Base-by-base conservation (phyloP, 306 rosid species). In the Myrica gale region DNA sequence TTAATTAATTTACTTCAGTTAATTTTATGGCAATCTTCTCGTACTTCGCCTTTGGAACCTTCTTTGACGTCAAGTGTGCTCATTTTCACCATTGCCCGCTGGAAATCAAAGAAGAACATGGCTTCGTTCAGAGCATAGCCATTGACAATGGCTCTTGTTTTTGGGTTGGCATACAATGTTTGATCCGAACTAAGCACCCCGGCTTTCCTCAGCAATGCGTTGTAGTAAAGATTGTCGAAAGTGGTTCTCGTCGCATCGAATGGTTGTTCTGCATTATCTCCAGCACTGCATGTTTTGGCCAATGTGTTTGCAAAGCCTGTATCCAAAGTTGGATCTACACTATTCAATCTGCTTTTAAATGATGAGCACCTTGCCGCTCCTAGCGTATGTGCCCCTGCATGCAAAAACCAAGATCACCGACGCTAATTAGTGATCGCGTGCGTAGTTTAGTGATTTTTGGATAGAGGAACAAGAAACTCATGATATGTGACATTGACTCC, bases 281-380 rank as follows among this genome's bases (percentile, higher is more conserved):
- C 96, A 0, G 54, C 82, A 2, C 80, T 66, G 84, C 98, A 93
- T 21, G 93, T 91, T 56, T 81, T 84, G 0, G 85, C 71, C 17
- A 91, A 56, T 26, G 85, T 83, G 68, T 79, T 80, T 11, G 90
- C 92, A 42, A 93, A 91, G 53, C 68, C 82, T n/a, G 92, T 5
- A 65, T 83, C 90, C 68, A 91, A 41, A 0, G 72, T 70, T 51
- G 82, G 80, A 51, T 91, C 97, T 32, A 5, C 72, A 13, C 46
- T 47, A 39, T 26, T 53, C 21, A 93, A 56, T 62, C 98, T 69
- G 73, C 21, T 73, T 75, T 91, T 89, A 87, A 93, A 93, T 0
- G 93, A 85, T 3, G 86, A 41, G 78, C 98, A 93, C 79, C 92
- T 84, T 66, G 98, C 96, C 32, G 86, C 93, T 60, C 98, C 98